Percentiles rank a stretch among this genome's conserved stretches.
Evolutionary conservation across 164 flowering plant species (phyloP).

Genomic region (Sedum album): DNA sequence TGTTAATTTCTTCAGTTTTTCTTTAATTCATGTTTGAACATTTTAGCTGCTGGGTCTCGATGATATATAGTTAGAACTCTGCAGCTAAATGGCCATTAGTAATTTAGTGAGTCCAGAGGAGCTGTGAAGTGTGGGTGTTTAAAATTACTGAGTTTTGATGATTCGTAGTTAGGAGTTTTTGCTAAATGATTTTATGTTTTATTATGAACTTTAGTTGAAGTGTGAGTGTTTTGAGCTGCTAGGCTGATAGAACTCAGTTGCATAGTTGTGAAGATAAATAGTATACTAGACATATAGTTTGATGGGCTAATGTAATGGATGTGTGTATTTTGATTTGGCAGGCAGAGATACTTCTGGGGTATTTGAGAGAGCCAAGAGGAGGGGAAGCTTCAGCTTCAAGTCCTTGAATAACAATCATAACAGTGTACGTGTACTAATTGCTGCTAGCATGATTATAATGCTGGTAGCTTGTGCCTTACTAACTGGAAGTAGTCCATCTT

Average conservation of each 20-base stretch:
- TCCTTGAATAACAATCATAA: constrained; percentile 17
- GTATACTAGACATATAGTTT: background rate
- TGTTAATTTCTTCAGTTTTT: background rate
- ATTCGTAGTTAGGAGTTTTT: no score
- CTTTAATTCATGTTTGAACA: background rate
- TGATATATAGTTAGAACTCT: background rate
- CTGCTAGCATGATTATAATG: background rate
- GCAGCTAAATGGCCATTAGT: background rate
- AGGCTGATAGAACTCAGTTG: background rate
- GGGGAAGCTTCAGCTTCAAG: constrained; percentile 52
- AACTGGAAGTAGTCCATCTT: constrained; percentile 6
- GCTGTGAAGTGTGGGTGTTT: no score
- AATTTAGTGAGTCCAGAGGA: background rate
- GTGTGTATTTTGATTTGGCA: constrained; percentile 22
- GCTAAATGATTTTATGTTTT: no score
- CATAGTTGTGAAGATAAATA: background rate
- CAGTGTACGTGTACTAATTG: constrained; percentile 1
- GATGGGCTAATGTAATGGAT: background rate
- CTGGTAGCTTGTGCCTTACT: background rate
- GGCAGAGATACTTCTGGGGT: constrained; percentile 81
- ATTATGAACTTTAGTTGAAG: no score
- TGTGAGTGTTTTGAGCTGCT: background rate
- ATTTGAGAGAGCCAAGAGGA: constrained; percentile 82
- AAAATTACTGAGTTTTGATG: no score
- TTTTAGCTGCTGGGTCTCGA: background rate